Base-by-base conservation (phyloP, 768 basidiomycete genomes). In the Punctularia strigosozonata region DNA sequence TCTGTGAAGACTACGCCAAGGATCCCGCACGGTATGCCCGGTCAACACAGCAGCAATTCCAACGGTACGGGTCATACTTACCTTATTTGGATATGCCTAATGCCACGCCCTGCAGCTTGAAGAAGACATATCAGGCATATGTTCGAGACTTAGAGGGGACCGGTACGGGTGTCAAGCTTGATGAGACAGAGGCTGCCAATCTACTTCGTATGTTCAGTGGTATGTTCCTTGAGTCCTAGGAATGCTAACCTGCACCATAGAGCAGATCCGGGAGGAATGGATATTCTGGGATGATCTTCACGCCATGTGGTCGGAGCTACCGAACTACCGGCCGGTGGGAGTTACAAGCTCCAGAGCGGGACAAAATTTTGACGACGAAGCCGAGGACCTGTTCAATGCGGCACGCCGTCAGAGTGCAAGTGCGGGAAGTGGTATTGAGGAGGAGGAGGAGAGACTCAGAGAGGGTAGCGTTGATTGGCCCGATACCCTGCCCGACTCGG, bases 201-300 rank as follows among this genome's bases (percentile, higher is more conserved):
- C 10, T 30, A 10, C 10, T 30, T 10, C 10, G 28, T 30, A 30
- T 30, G 28, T 30, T 30, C 28, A 15, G 28, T 30, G 10, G 28
- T 10, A 30, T 30, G 15, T 30, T 30, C 28, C 15, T 15, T 30
- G n/a, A n/a, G n/a, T n/a, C n/a, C n/a, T n/a, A n/a, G n/a, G n/a
- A n/a, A n/a, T n/a, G n/a, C n/a, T n/a, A n/a, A n/a, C n/a, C 15
- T 41, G 12, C 7, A 2, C 17, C 30, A 30, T 18, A 46, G 44
- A 25, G 21, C 4, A n/a, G 6, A 47, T 55, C 13, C 26, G 20
- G 2, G 15, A 18, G 1, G 25, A 48, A 8, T 59, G 50, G 50
- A 52, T 55, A 19, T 58, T 51, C 48, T 59, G 53, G 52, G 46
- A 52, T 18, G 46, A 50, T 24, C 38, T 59, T 2, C 55, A 59